Percentiles rank a stretch among this genome's conserved stretches.
phyloP scores from a whole-genome alignment of 768 basidiomycete genomes.

The Glaciozyma martinii region DNA sequence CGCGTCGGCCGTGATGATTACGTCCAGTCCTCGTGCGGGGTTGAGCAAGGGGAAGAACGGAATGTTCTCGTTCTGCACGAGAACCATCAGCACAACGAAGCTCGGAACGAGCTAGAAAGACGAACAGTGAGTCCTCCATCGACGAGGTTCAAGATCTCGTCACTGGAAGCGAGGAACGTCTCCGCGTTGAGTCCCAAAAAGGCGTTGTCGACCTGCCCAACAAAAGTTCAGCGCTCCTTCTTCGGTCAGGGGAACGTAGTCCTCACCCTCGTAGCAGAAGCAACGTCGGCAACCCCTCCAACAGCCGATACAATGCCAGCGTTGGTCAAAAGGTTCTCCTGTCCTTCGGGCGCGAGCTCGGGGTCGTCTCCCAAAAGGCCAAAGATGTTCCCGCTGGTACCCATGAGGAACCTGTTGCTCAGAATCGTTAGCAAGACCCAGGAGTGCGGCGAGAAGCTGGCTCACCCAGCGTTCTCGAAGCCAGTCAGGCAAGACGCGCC shows the following conservation, averaged over 20 bases:
- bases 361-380: too few species aligned
- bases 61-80: not conserved
- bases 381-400: not conserved
- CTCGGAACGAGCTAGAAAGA: too few species aligned
- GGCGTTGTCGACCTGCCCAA: not conserved
- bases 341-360: too few species aligned
- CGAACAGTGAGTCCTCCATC: not conserved
- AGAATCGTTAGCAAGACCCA: not conserved
- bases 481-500: not conserved
- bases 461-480: not conserved
- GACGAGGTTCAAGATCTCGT: not conserved
- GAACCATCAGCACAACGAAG: too few species aligned
- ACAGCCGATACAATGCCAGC: too few species aligned
- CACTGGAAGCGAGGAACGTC: not conserved
- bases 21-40: not conserved
- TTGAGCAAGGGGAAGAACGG: not conserved
- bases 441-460: not conserved
- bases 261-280: not conserved
- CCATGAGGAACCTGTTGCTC: not conserved
- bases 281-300: too few species aligned
- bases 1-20: not conserved
- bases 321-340: too few species aligned
- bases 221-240: not conserved
- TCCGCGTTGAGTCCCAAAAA: not conserved
- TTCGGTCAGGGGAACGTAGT: not conserved